Evolutionary conservation across 352 stramenopile genomes (phyloP).

Genomic region (Pythium brachiatum): DNA sequence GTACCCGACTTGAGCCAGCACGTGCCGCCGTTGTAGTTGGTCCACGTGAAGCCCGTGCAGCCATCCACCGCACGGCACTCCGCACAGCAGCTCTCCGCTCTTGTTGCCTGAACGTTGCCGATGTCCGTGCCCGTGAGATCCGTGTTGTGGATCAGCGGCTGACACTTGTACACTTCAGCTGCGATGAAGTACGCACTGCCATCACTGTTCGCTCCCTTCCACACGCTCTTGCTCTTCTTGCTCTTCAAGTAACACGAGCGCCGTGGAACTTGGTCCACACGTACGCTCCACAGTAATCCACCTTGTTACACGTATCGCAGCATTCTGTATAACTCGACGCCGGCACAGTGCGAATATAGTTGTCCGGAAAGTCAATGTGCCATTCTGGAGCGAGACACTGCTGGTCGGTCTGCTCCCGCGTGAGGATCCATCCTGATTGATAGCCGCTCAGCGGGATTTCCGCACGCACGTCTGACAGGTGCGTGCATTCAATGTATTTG

Average conservation of each 20-base stretch:
- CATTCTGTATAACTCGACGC: slow-evolving; percentile 12
- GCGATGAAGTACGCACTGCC: neutral
- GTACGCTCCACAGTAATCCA: slow-evolving; percentile 29
- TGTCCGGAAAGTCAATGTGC: neutral
- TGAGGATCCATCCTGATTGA: neutral
- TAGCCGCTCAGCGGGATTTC: no score
- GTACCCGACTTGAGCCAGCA: slow-evolving; percentile 44
- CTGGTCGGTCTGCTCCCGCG: neutral
- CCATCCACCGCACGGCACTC: neutral
- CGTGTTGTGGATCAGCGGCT: neutral
- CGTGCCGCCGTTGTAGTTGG: slow-evolving; percentile 41
- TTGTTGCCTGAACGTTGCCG: neutral
- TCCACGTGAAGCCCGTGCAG: slow-evolving; percentile 31
- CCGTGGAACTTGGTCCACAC: slow-evolving; percentile 48
- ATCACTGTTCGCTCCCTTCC: neutral
- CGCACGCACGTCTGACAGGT: no score
- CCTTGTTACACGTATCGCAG: slow-evolving; percentile 30
- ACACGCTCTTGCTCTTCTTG: neutral
- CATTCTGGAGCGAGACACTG: neutral
- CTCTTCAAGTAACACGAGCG: slow-evolving; percentile 50
- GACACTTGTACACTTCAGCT: neutral
- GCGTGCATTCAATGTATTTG: no score
- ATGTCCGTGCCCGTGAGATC: neutral
- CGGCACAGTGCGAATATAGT: neutral
- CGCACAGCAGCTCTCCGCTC: neutral